Percentiles rank a stretch among this genome's conserved stretches.
phyloP scores from a whole-genome alignment of 2,329 filamentous ascomycete genomes.

The Knoxdaviesia capensis region DNA sequence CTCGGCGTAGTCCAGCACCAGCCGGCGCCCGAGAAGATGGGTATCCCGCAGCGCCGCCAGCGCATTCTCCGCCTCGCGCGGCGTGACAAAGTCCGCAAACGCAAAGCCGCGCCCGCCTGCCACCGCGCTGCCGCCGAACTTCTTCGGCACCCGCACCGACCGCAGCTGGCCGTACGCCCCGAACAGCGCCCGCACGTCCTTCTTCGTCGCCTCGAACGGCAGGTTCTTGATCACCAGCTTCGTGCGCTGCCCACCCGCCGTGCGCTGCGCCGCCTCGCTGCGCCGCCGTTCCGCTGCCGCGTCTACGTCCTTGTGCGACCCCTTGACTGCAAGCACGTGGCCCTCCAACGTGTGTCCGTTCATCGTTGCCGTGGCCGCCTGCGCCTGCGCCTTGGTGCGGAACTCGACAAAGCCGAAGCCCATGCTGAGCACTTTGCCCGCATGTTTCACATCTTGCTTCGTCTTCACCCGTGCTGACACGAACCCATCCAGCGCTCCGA shows the following conservation, averaged over 20 bases:
- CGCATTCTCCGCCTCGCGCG: slow-evolving; percentile 75
- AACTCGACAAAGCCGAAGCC: slow-evolving; percentile 95
- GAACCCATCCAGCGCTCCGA: slow-evolving; percentile 71
- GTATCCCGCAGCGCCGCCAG: slow-evolving; percentile 83
- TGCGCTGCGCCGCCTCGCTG: slow-evolving; percentile 67
- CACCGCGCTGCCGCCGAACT: slow-evolving; percentile 61
- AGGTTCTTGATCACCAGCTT: slow-evolving; percentile 98
- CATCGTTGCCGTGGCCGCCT: slow-evolving; percentile 67
- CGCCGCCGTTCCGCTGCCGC: slow-evolving; percentile 71
- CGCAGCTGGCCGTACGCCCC: slow-evolving; percentile 80
- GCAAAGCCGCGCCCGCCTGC: slow-evolving; percentile 54
- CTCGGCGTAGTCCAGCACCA: slow-evolving; percentile 83
- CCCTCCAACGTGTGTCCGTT: slow-evolving; percentile 73
- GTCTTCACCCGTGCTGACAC: slow-evolving; percentile 81
- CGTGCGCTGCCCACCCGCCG: slow-evolving; percentile 46
- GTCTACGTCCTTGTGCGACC: slow-evolving; percentile 72
- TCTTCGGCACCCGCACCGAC: slow-evolving; percentile 84
- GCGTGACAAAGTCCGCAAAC: slow-evolving; percentile 87
- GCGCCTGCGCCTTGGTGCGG: slow-evolving; percentile 53
- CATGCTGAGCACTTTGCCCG: slow-evolving; percentile 80
- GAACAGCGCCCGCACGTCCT: slow-evolving; percentile 73
- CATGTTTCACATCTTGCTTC: slow-evolving; percentile 78
- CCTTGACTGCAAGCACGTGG: slow-evolving; percentile 67
- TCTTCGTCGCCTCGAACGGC: slow-evolving; percentile 87
- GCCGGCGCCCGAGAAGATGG: slow-evolving; percentile 71